A percentile compares a stretch with the other conserved stretches of the same genome.
Evolutionary conservation across 2,329 filamentous ascomycete genomes (phyloP).

Genomic region (Chrysoporthe deuterocubensis): DNA sequence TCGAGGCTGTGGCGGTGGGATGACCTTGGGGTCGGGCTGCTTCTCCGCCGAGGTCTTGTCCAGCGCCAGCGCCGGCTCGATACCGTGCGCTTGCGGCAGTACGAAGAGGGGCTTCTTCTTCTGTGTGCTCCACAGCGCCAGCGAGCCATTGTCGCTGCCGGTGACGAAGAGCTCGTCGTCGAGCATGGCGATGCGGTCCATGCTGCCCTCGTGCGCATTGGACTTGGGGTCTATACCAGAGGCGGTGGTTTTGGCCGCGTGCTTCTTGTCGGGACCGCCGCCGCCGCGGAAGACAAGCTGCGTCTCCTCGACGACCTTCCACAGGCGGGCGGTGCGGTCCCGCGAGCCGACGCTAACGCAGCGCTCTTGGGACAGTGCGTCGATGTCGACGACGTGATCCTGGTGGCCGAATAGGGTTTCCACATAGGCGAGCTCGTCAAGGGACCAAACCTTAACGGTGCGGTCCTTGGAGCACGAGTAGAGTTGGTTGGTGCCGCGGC

Average conservation of each 20-base stretch:
- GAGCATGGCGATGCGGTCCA: constrained; percentile 90
- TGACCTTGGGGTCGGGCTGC: constrained; percentile 61
- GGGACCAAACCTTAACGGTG: constrained; percentile 93
- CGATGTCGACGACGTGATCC: constrained; percentile 84
- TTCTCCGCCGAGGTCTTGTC: constrained; percentile 75
- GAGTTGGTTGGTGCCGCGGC: constrained; percentile 85
- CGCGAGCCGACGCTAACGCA: constrained; percentile 90
- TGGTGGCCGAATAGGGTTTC: constrained; percentile 97
- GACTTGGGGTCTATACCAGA: constrained; percentile 53
- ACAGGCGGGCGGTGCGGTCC: constrained; percentile 88
- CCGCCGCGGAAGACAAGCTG: constrained; percentile 95
- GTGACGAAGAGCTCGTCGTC: constrained; percentile 90
- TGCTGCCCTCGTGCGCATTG: constrained; percentile 75
- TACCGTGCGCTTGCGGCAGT: constrained; percentile 79
- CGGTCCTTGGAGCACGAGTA: constrained; percentile 91
- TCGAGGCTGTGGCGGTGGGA: constrained; percentile 71
- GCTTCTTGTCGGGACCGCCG: constrained; percentile 43
- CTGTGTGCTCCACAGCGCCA: constrained; percentile 85
- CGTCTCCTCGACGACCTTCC: constrained; percentile 95
- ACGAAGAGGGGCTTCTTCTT: constrained; percentile 95
- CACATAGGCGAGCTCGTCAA: constrained; percentile 90
- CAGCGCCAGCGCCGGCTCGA: constrained; percentile 72
- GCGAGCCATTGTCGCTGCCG: constrained; percentile 85
- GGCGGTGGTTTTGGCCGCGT: constrained; percentile 53
- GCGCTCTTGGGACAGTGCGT: constrained; percentile 81